Evolutionary conservation across 208 protist species (phyloP).

Genomic region (Leishmania aethiopica): DNA sequence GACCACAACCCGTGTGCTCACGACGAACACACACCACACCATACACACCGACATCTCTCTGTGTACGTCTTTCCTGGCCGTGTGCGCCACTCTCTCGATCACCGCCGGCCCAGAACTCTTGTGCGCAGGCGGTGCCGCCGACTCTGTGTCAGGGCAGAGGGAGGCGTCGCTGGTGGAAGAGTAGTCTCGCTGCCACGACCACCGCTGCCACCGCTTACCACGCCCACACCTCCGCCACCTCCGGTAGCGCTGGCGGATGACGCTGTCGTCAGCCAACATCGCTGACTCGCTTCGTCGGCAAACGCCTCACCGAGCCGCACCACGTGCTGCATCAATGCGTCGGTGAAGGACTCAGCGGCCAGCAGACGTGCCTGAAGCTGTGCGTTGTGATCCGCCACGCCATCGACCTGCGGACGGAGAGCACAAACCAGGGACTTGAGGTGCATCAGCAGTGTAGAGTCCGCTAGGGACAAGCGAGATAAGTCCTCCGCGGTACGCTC

Average conservation of each 20-base stretch:
- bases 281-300: constrained; percentile 21
- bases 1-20: neutral
- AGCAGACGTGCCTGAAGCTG: constrained; percentile 23
- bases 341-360: constrained; percentile 4
- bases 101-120: neutral
- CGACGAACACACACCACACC: neutral
- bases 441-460: constrained; percentile 14
- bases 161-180: neutral
- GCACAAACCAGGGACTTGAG: constrained; percentile 21
- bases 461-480: neutral
- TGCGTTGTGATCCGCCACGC: constrained; percentile 27
- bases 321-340: constrained; percentile 24
- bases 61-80: neutral
- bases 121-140: constrained; percentile 11
- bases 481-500: constrained; percentile 11
- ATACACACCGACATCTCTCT: neutral
- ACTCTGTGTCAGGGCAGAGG: constrained; percentile 2
- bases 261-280: neutral
- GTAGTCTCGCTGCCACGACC: neutral
- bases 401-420: constrained; percentile 19
- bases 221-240: neutral
- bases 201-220: neutral
- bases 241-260: neutral
- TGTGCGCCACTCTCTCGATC: neutral
- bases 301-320: constrained; percentile 9